These are phyloP conservation scores for Solanum hybrid DNA, from an alignment of 305 asterid genomes.

Conservation along the genomic window DNA sequence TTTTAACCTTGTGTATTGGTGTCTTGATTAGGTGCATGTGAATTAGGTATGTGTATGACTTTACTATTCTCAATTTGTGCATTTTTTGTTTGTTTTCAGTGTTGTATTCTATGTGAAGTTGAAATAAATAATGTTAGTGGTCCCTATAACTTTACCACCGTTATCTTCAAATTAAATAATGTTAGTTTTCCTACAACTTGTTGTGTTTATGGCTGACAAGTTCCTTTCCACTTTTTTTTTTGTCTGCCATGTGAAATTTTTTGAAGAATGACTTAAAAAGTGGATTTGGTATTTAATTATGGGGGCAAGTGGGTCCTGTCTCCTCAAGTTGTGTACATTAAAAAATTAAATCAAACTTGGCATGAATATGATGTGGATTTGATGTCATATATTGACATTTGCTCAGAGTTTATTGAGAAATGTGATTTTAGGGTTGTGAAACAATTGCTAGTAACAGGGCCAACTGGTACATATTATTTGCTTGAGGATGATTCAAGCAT, in stretches of 20 bases:
- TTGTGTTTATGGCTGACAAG: neutral
- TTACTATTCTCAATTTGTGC: neutral
- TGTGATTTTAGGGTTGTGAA: neutral
- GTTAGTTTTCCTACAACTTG: neutral
- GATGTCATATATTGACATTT: neutral
- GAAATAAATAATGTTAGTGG: neutral
- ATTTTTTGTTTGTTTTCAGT: neutral
- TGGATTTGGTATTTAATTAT: too few relatives aligned
- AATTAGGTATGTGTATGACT: too few relatives aligned
- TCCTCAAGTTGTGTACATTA: neutral
- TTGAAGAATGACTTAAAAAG: neutral
- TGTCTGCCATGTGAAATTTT: neutral
- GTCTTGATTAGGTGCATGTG: neutral
- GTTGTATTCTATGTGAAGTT: neutral
- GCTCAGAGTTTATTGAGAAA: neutral
- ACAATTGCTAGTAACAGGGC: neutral
- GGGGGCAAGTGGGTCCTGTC: neutral
- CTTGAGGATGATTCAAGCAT: neutral
- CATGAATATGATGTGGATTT: neutral
- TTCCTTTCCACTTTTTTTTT: too few relatives aligned
- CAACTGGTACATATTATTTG: neutral
- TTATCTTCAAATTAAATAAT: neutral
- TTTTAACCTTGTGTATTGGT: neutral
- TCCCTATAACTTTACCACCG: neutral
- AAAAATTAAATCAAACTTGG: neutral